Evolutionary conservation across 164 flowering plant genomes (phyloP).

Genomic region (Cinnamomum chago): DNA sequence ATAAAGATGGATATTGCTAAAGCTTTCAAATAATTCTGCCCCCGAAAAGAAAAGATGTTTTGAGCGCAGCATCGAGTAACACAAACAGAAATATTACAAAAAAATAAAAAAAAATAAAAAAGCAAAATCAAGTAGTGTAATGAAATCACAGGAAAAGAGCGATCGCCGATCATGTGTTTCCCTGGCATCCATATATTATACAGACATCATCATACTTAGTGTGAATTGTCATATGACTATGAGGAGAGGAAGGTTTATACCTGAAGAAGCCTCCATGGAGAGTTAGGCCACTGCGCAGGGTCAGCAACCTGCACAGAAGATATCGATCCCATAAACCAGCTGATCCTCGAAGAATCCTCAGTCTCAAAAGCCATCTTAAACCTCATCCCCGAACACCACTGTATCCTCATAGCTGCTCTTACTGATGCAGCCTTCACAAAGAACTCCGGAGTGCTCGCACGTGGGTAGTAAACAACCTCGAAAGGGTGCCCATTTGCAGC

Average conservation of each 20-base stretch:
- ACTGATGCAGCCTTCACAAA: constrained; percentile 65
- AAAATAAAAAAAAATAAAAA: too few relatives aligned
- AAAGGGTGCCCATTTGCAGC: constrained; percentile 74
- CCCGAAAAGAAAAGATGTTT: too few relatives aligned
- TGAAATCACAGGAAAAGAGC: too few relatives aligned
- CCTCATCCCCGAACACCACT: constrained; percentile 89
- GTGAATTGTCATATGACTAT: not conserved
- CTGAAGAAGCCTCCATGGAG: constrained; percentile 98
- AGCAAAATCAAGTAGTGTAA: too few relatives aligned
- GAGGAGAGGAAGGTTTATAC: constrained; percentile 25
- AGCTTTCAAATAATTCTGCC: too few relatives aligned
- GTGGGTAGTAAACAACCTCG: constrained; percentile 83
- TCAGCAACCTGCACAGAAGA: constrained; percentile 81
- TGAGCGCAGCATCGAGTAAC: too few relatives aligned
- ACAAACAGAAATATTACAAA: too few relatives aligned
- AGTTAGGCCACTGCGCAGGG: constrained; percentile 81
- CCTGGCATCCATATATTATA: too few relatives aligned
- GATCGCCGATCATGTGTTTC: too few relatives aligned
- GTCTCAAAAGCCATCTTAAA: constrained; percentile 98
- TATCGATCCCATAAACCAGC: constrained; percentile 98
- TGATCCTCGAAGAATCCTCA: constrained; percentile 90
- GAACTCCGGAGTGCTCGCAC: constrained; percentile 90
- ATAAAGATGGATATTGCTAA: too few relatives aligned
- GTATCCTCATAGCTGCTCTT: constrained; percentile 60
- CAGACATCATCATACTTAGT: not conserved